Conservation (phyloP, 1,139 yeast species). For the Debaryomycetaceae sp. region DNA sequence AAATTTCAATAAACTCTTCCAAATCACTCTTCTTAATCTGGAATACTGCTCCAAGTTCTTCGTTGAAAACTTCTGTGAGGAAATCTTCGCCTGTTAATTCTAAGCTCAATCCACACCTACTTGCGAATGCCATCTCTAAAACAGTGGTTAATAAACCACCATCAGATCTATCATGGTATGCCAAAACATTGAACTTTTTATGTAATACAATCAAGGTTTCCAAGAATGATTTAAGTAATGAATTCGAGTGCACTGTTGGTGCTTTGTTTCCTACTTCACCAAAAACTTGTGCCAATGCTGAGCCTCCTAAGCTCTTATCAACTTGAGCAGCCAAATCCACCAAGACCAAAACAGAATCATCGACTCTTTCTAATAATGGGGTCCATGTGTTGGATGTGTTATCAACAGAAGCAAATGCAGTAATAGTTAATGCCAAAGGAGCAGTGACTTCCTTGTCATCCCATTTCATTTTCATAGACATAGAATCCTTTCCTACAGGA, state of each 20-base stretch:
- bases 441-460: slow-evolving; percentile 88
- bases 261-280: slow-evolving; percentile 77
- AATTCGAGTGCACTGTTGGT: slow-evolving; percentile 77
- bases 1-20: slow-evolving; percentile 51
- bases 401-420: slow-evolving; percentile 87
- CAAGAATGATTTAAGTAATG: slow-evolving; percentile 64
- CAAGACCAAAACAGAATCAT: slow-evolving; percentile 63
- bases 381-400: slow-evolving; percentile 94
- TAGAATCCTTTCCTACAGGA: slow-evolving; percentile 98
- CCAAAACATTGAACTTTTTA: slow-evolving; percentile 61
- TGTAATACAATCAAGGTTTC: slow-evolving; percentile 70
- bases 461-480: slow-evolving; percentile 99
- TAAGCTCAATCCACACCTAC: slow-evolving; percentile 71
- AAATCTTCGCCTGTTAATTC: slow-evolving; percentile 37
- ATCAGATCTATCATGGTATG: slow-evolving; percentile 96
- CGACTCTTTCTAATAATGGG: slow-evolving; percentile 61
- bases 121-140: slow-evolving; percentile 96
- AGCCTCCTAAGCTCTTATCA: slow-evolving; percentile 76
- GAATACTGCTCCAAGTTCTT: slow-evolving; percentile 96
- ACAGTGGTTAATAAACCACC: slow-evolving; percentile 91
- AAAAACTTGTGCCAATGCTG: slow-evolving; percentile 93
- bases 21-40: slow-evolving; percentile 62
- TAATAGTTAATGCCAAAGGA: slow-evolving; percentile 87
- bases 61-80: slow-evolving; percentile 71
- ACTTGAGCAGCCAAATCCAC: slow-evolving; percentile 73